Conservation (phyloP, 192 early-diverging fungal species). For the Funneliformis geosporum region DNA sequence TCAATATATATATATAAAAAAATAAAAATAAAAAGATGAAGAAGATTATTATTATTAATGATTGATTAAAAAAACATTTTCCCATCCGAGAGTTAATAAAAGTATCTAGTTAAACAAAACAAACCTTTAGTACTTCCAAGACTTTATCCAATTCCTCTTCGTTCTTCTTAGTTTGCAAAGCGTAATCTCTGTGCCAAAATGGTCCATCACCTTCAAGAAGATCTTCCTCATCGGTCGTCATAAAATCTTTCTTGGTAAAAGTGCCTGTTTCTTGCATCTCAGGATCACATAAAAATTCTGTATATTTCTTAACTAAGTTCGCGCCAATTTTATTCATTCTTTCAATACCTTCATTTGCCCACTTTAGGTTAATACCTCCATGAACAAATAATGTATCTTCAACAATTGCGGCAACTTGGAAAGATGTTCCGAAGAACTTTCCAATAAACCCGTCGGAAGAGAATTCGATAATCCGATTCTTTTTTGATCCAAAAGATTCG, state of each 20-base stretch:
- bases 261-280: background rate
- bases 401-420: background rate
- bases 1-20: too few relatives aligned
- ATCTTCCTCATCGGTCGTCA: background rate
- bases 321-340: background rate
- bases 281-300: background rate
- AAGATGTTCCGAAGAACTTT: background rate
- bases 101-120: background rate
- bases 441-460: background rate
- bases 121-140: background rate
- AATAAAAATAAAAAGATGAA: background rate
- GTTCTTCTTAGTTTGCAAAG: background rate
- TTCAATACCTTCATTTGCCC: slow-evolving; percentile 1
- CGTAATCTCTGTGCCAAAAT: background rate
- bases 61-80: background rate
- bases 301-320: background rate
- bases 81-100: too few relatives aligned
- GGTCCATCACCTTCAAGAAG: background rate
- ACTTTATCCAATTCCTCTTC: background rate
- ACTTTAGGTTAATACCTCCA: background rate
- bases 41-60: background rate
- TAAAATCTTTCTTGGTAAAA: too few relatives aligned
- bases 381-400: slow-evolving; percentile 20
- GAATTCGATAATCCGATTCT: slow-evolving; percentile 23
- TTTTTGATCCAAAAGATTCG: slow-evolving; percentile 36